Conservation (phyloP, 108 stramenopile species). For the Bacterosira constricta region DNA sequence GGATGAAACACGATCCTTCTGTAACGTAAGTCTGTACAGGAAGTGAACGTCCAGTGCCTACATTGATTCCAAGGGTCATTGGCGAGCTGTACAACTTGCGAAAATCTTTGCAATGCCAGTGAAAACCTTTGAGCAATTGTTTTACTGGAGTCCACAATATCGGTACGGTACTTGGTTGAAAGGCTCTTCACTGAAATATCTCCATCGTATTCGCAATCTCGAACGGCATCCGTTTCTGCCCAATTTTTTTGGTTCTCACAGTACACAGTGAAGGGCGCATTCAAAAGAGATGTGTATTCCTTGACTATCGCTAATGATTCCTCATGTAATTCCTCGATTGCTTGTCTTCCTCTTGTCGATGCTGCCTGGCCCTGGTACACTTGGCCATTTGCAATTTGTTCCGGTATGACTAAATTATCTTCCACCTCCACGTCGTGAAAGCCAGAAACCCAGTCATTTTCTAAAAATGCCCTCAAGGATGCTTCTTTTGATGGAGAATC, state of each 20-base stretch:
- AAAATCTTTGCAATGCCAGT: constrained; percentile 55
- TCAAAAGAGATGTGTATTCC: constrained; percentile 63
- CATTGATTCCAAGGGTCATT: constrained; percentile 49
- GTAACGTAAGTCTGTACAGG: constrained; percentile 65
- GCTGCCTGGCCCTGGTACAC: constrained; percentile 15
- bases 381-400: constrained; percentile 49
- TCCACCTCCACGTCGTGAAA: constrained; percentile 57
- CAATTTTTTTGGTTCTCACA: constrained; percentile 75
- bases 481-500: constrained; percentile 51
- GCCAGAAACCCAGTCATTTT: constrained; percentile 58
- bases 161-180: constrained; percentile 42
- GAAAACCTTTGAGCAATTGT: constrained; percentile 9
- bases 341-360: constrained; percentile 36
- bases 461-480: constrained; percentile 54
- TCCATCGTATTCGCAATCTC: constrained; percentile 76
- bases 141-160: constrained; percentile 44
- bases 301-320: constrained; percentile 58
- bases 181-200: constrained; percentile 60
- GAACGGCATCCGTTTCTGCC: constrained; percentile 86
- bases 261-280: constrained; percentile 70
- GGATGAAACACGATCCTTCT: constrained; percentile 61
- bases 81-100: constrained; percentile 43
- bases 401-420: constrained; percentile 48
- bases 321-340: constrained; percentile 47
- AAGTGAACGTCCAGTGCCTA: constrained; percentile 66